These are phyloP conservation scores for Endoconidiophora laricicola DNA, from an alignment of 2,329 filamentous ascomycete species.

Conservation along the genomic window DNA sequence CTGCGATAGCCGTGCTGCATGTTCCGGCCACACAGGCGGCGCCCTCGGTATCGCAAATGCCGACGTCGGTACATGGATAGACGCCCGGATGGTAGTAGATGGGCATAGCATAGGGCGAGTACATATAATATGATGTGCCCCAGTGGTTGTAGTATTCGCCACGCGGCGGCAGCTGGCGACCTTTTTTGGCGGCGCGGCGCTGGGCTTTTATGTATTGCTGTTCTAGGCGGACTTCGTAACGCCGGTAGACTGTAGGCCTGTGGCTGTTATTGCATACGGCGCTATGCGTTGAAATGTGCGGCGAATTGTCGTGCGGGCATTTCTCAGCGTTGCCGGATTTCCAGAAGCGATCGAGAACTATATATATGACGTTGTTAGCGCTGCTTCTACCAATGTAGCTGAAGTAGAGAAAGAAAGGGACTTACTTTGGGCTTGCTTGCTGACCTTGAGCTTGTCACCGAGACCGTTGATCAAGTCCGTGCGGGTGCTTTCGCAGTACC, in stretches of 20 bases:
- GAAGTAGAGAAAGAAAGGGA: not conserved
- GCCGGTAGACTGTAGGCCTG: not conserved
- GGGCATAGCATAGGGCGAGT: constrained; percentile 29
- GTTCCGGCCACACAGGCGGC: constrained; percentile 26
- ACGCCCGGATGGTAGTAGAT: constrained; percentile 27
- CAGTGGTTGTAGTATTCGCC: constrained; percentile 36
- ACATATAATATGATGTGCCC: constrained; percentile 35
- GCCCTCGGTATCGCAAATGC: constrained; percentile 15
- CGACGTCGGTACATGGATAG: constrained; percentile 30
- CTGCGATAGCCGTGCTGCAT: constrained; percentile 29
- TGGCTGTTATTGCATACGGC: constrained; percentile 29
- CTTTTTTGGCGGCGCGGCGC: constrained; percentile 32
- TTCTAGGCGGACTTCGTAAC: constrained; percentile 26
- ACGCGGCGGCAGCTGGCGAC: constrained; percentile 29
- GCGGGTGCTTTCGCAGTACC: constrained; percentile 56
- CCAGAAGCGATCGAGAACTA: constrained; percentile 27
- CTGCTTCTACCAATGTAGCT: not conserved
- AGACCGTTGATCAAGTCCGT: constrained; percentile 23
- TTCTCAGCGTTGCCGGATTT: constrained; percentile 29
- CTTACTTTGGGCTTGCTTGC: constrained; percentile 28
- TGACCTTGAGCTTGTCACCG: constrained; percentile 28
- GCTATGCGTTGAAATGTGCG: constrained; percentile 61
- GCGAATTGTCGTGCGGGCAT: constrained; percentile 38
- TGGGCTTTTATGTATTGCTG: constrained; percentile 38
- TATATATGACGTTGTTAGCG: not conserved